Evolutionary conservation across 371 early-diverging fungal genomes (phyloP), one percentile per base, ranked within the genome.

Genomic region (Mortierella sp.): DNA sequence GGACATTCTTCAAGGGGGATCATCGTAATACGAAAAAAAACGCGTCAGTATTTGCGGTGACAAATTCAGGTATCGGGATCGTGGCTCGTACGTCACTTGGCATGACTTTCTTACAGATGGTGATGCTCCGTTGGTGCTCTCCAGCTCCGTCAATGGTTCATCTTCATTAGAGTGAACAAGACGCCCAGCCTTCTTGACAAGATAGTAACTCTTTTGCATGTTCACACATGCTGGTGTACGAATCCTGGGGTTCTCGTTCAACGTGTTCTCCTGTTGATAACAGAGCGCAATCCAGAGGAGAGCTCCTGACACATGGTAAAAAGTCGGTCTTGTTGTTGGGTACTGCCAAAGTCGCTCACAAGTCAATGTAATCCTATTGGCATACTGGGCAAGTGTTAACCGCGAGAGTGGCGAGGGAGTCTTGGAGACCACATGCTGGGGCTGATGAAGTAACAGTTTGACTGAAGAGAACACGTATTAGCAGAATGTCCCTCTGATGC

Each of bases 171-270:
- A 43, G 27, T 76, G 76, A 12, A 76, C 76, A 19, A 76, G 69
- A 17, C 76, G 68, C 1, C 76, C 76, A 10, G 65, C 76, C 27
- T 76, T 76, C 65, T 76, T 76, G 31, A 76, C 52, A 4, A 76
- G 47, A 37, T 29, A 76, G 22, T 76, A 76, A 24, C 69, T 68
- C 53, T 76, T 76, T 48, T 76, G 76, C 76, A 76, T 76, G 44
- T 76, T 76, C 16, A 76, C 64, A 46, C 76, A 68, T 3, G 76
- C 76, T 3, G 76, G 76, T 4, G 76, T 76, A 2, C 76, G 69
- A 25, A 76, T 76, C 40, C 76, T 63, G 9, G 76, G 76, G 57
- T 76, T 76, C 14, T 76, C 76, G 24, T 69, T 76, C 40, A 76
- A 31, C 7, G 69, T 68, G 51, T 76, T 76, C 54, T 68, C 69